Conservation (phyloP, 306 rosid species). For the Pyrus betulifolia region DNA sequence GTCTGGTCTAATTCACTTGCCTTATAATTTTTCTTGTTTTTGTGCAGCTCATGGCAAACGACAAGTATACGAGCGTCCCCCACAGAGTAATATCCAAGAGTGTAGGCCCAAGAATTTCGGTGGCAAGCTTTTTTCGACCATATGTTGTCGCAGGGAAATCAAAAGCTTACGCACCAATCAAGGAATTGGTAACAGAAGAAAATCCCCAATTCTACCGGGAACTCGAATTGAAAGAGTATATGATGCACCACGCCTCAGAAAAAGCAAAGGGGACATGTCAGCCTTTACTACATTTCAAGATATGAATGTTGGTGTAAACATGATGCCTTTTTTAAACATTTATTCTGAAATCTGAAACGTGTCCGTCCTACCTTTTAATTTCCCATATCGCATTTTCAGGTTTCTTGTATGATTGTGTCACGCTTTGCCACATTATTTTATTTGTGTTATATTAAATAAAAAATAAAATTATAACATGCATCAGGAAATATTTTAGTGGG, state of each 20-base stretch:
- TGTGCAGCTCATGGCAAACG: slow-evolving; percentile 23
- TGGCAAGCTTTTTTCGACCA: slow-evolving; percentile 9
- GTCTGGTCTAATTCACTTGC: too few species aligned
- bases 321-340: too few species aligned
- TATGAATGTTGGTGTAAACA: slow-evolving; percentile 9
- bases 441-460: too few species aligned
- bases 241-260: not conserved
- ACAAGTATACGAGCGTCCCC: slow-evolving; percentile 9
- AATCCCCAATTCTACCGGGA: slow-evolving; percentile 35
- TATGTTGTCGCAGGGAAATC: not conserved
- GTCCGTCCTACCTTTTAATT: too few species aligned
- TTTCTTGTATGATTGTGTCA: too few species aligned
- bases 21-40: not conserved
- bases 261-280: slow-evolving; percentile 35
- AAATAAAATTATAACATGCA: too few species aligned
- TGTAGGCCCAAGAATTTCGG: slow-evolving; percentile 18
- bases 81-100: slow-evolving; percentile 19
- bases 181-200: slow-evolving; percentile 46
- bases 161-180: slow-evolving; percentile 41
- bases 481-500: too few species aligned
- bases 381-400: too few species aligned
- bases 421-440: too few species aligned
- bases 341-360: too few species aligned
- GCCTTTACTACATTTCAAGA: slow-evolving; percentile 24
- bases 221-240: slow-evolving; percentile 15